Base-by-base conservation (phyloP, 257 asterid species). In the Przewalskia tangutica region DNA sequence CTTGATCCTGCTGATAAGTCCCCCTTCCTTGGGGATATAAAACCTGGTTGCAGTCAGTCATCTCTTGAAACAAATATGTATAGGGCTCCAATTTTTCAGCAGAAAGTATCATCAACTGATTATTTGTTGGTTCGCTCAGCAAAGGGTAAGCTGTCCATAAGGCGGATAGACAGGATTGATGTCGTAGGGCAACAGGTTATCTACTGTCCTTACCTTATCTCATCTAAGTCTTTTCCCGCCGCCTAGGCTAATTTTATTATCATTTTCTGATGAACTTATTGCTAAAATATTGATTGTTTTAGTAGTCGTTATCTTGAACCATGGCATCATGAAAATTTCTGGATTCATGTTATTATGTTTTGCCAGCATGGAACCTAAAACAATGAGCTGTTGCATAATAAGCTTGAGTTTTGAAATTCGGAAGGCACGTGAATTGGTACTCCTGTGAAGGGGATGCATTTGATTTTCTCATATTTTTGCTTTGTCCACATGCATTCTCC, bases 1-100 rank as follows among this genome's bases (percentile, higher is more conserved):
- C 97, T 96, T 85, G 97, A 94, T 89, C 97, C 97, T 82, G 89
- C 99, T 86, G 99, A 96, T 87, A 96, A 96, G 87, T 96, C 99
- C 85, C 99, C 99, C 78, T 96, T 94, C 82, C 94, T 94, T 85
- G 98, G 98, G 85, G 99, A 96, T 89, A 89, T 94, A 85, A 96
- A 90, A 86, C 95, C 99, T 83, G 98, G 95, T 81, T 88, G 93
- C 82, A 85, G 91, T 86, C 99, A 94, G 84, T 91, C 99, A 83
- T 86, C 97, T 88, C 91, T 96, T 64, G 99, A 96, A 89, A 91
- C 99, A 79, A 96, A 96, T 89, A 92, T 96, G 98, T 96, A 91
- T 85, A 86, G 97, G 84, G 98, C 99, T 73, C 99, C 99, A 59
- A 89, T 94, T 82, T 94, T 87, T 92, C 97, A 89, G 84, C 99